Conservation (phyloP, 768 basidiomycete species). For the Tylopilus vinaceipallidus region DNA sequence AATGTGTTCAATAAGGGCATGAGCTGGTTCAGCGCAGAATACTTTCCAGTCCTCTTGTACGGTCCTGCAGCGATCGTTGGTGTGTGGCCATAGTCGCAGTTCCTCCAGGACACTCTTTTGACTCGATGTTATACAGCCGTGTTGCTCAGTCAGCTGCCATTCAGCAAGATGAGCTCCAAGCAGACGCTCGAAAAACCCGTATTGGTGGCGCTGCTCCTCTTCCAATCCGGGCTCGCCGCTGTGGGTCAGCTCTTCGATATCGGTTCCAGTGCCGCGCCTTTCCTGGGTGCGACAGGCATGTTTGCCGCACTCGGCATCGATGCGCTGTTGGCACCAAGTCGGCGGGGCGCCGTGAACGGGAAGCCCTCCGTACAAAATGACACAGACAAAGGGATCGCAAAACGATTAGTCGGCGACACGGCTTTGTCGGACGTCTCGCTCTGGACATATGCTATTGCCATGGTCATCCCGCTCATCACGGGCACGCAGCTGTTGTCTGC, state of each 20-base stretch:
- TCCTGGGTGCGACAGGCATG: conserved; percentile 57
- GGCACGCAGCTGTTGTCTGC: conserved; percentile 58
- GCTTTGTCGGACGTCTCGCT: conserved; percentile 45
- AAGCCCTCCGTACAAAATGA: conserved; percentile 2
- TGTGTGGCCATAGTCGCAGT: conserved; percentile 30
- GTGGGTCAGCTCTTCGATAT: conserved; percentile 62
- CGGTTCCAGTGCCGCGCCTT: conserved; percentile 77
- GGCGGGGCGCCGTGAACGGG: conserved; percentile 17
- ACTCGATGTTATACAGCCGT: conserved; percentile 43
- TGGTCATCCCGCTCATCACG: conserved; percentile 51
- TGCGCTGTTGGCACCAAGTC: conserved; percentile 26
- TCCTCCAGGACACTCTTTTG: background rate
- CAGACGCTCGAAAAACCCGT: conserved; percentile 57
- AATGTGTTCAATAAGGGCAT: conserved; percentile 61
- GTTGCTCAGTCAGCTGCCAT: conserved; percentile 57
- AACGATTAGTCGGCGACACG: background rate
- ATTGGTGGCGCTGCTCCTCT: conserved; percentile 59
- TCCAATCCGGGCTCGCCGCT: conserved; percentile 55
- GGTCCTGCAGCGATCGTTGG: conserved; percentile 74
- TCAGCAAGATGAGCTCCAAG: conserved; percentile 30
- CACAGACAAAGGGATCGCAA: background rate
- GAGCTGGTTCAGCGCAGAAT: conserved; percentile 84
- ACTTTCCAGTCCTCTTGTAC: conserved; percentile 64
- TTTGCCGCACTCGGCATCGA: conserved; percentile 59
- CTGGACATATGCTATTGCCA: conserved; percentile 62